Percentiles rank a stretch among this genome's conserved stretches.
phyloP scores from a whole-genome alignment of 805 yeast genomes.

The Gaillardinia entomophila region DNA sequence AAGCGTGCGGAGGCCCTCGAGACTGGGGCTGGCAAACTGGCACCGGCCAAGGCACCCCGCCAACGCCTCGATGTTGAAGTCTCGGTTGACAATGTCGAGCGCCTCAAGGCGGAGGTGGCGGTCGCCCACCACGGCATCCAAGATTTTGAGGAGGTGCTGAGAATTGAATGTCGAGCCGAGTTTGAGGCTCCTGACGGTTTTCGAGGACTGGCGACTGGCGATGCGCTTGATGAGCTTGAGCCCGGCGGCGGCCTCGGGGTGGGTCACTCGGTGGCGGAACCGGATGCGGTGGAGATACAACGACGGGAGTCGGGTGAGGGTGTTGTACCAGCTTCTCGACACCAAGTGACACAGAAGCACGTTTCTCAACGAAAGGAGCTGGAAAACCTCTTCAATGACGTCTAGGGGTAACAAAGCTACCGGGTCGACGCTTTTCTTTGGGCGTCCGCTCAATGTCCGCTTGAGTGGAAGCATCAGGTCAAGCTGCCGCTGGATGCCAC shows the following conservation, averaged over 20 bases:
- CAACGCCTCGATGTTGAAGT: conserved; percentile 20
- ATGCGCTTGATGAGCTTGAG: conserved; percentile 20
- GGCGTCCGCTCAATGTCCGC: conserved; percentile 4
- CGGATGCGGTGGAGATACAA: conserved; percentile 16
- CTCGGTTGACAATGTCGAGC: conserved; percentile 24
- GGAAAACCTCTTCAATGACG: conserved; percentile 21
- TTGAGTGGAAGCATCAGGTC: conserved; percentile 15
- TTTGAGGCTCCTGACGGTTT: conserved; percentile 14
- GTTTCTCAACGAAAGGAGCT: conserved; percentile 11
- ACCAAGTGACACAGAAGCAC: conserved; percentile 27
- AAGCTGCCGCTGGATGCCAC: conserved; percentile 3
- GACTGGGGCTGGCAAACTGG: too few relatives aligned
- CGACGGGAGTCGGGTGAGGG: conserved; percentile 18
- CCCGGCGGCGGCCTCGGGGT: conserved; percentile 25
- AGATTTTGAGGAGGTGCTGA: conserved; percentile 18
- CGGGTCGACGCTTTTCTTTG: conserved; percentile 15
- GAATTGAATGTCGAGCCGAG: conserved; percentile 15
- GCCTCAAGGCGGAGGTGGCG: conserved; percentile 12
- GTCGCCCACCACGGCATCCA: conserved; percentile 21
- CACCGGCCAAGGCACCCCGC: too few relatives aligned
- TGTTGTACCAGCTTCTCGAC: conserved; percentile 25
- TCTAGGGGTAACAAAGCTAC: conserved; percentile 24
- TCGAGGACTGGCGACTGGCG: conserved; percentile 8
- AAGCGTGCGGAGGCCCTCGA: conserved; percentile 16
- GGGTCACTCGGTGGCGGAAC: conserved; percentile 19